Evolutionary conservation across 495 filamentous ascomycete species (phyloP), one percentile per base, ranked within the genome.

Genomic region (Aspergillus carlsbadensis): DNA sequence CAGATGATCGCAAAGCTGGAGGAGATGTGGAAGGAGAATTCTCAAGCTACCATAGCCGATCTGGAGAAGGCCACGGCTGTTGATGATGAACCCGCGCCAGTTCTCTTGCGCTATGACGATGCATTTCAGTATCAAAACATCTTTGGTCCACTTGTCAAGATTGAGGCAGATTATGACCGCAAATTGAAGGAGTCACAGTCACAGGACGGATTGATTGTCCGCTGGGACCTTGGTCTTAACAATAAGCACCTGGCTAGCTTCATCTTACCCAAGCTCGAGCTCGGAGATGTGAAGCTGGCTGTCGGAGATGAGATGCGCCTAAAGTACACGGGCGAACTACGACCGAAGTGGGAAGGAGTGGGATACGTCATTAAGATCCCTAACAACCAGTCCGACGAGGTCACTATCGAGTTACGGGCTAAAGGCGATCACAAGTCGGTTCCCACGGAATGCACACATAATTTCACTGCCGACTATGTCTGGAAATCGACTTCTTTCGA

Each of bases 401-500:
- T 99, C 46, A 94, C 91, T 13, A 88, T 99, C 48, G 94, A 99
- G 67, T 76, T 99, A 62, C 88, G 94, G 29, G 87, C 91, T 58
- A 91, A 91, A 63, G 89, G 88, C 35, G 87, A 89, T 56, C 91
- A 97, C 71, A 98, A 98, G 68, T 90, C 89, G 24, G 91, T 98
- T 6, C 93, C 94, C 2, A 97, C 91, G 0, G 94, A 99, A 64
- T 97, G 95, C 76, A 97, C 95, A 1, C 92, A 96, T 70, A 95
- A 96, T 66, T 99, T 98, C 71, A 96, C 88, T 34, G 94, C 92
- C 56, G 94, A 99, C 70, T 99, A 99, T 67, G 94, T 99, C 29
- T 99, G 94, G 94, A 99, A 99, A 66, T 94, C 94, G 18, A 99
- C 95, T 1, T 96, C 92, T 0, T 99, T 98, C 66, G 94, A 99